Evolutionary conservation across 257 asterid species (phyloP).

Genomic region (Solanum chmielewskii): DNA sequence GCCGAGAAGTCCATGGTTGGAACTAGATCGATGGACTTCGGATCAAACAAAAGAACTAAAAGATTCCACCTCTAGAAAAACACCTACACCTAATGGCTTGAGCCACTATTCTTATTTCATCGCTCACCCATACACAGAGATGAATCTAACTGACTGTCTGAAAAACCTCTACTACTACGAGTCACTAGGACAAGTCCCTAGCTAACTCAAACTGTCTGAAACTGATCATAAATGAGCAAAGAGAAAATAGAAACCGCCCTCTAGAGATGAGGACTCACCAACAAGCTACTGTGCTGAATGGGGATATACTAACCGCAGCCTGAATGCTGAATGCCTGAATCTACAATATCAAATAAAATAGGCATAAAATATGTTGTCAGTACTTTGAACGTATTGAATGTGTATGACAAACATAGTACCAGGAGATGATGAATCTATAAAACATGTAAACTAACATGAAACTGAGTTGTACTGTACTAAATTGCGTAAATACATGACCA

Average conservation of each 20-base stretch:
- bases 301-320: not conserved
- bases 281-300: no score
- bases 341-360: not conserved
- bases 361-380: not conserved
- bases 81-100: not conserved
- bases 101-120: not conserved
- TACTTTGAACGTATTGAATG: not conserved
- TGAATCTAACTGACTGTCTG: not conserved
- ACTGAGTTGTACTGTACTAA: not conserved
- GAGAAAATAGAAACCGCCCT: not conserved
- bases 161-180: not conserved
- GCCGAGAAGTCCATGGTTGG: not conserved
- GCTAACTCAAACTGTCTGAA: not conserved
- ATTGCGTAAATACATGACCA: no score
- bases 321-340: not conserved
- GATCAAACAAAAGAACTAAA: not conserved
- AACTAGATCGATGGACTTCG: not conserved
- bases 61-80: not conserved
- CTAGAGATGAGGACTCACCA: not conserved
- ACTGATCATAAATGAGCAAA: not conserved
- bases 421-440: not conserved
- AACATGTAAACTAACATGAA: not conserved
- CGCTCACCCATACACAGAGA: not conserved
- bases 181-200: not conserved
- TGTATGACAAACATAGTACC: not conserved